phyloP scores from a whole-genome alignment of 441 rosid species.

The Corymbia calophylla region DNA sequence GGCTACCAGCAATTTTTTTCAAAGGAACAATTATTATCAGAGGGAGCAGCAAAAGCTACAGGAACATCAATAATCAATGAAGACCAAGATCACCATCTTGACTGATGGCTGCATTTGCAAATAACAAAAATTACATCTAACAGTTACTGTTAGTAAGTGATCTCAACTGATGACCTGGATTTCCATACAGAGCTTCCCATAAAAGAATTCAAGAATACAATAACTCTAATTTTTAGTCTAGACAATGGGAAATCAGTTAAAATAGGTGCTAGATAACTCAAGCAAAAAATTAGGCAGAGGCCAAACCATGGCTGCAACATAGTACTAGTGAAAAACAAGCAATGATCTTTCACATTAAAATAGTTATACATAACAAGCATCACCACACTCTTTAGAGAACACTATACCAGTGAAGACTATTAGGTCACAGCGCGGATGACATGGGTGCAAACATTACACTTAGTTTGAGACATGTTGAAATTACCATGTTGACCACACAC shows the following conservation, averaged over 20 bases:
- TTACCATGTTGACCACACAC: constrained; percentile 15
- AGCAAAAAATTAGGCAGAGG: background rate
- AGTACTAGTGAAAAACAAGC: background rate
- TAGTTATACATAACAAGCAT: background rate
- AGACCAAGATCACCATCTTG: background rate
- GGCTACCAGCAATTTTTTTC: background rate
- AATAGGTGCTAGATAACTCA: background rate
- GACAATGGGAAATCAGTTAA: background rate
- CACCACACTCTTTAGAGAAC: background rate
- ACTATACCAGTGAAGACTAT: background rate
- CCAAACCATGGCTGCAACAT: background rate
- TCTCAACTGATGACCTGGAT: background rate
- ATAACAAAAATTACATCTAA: background rate
- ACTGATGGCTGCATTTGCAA: background rate
- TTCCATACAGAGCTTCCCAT: background rate
- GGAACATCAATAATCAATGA: background rate
- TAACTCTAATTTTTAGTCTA: background rate
- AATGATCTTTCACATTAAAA: background rate
- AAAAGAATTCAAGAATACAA: background rate
- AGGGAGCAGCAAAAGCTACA: background rate
- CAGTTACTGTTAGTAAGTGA: background rate
- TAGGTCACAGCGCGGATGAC: background rate
- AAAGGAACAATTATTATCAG: background rate
- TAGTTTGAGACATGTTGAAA: background rate
- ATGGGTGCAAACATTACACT: background rate